These are phyloP conservation scores for Citrus unshiu DNA, from an alignment of 345 rosid species.

Conservation along the genomic window DNA sequence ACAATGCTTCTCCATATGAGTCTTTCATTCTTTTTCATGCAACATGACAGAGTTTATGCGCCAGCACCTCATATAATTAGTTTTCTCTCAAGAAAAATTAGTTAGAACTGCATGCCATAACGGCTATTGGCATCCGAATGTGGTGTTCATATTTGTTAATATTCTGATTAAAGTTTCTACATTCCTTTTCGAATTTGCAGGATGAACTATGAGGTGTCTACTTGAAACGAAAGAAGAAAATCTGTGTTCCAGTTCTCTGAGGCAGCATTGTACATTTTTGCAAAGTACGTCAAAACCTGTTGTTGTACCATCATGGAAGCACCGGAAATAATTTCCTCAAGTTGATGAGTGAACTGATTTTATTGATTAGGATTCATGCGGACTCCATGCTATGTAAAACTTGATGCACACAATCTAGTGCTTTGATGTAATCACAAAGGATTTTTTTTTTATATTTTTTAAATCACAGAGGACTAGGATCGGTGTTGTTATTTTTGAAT, in stretches of 20 bases:
- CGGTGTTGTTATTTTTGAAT: too few relatives aligned
- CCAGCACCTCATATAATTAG: background rate
- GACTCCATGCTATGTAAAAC: background rate
- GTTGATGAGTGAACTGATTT: background rate
- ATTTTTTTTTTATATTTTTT: too few relatives aligned
- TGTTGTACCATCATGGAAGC: background rate
- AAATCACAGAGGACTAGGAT: too few relatives aligned
- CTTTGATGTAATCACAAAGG: background rate
- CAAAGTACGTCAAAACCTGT: background rate
- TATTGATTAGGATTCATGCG: background rate
- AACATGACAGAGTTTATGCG: background rate
- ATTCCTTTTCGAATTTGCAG: conserved; percentile 19
- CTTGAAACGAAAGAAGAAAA: background rate
- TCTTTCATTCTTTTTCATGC: background rate
- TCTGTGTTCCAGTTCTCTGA: background rate
- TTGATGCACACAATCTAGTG: background rate
- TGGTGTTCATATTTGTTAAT: background rate
- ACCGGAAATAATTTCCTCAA: background rate
- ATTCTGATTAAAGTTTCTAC: background rate
- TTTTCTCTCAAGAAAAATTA: background rate
- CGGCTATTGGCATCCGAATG: background rate
- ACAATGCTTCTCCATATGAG: background rate
- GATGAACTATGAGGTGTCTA: conserved; percentile 44
- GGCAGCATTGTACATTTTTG: background rate
- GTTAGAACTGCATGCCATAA: background rate